phyloP scores from a whole-genome alignment of 176 grass and related monocot species.

The Alopecurus myosuroides region DNA sequence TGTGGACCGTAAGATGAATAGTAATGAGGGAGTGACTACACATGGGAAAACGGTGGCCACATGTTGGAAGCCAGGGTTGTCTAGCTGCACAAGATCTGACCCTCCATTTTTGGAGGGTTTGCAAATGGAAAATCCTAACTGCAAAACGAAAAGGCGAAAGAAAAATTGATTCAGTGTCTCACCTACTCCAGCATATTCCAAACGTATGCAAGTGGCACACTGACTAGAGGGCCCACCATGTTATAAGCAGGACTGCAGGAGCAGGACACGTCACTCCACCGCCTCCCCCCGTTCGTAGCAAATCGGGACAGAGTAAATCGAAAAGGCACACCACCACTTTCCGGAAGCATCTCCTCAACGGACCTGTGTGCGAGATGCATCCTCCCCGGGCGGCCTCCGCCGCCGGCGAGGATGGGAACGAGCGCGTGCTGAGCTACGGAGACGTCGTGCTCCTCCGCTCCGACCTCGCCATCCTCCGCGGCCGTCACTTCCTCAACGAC shows the following conservation, averaged over 20 bases:
- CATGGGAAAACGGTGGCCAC: background rate
- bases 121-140: background rate
- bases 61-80: background rate
- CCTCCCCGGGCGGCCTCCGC: background rate
- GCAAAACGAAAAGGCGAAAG: background rate
- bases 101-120: background rate
- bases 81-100: background rate
- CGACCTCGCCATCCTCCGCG: slow-evolving; percentile 58
- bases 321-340: background rate
- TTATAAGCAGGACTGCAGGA: background rate
- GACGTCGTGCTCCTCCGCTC: slow-evolving; percentile 59
- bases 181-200: background rate
- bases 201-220: background rate
- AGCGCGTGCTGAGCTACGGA: slow-evolving; percentile 46
- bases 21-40: too few relatives aligned
- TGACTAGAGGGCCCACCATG: background rate
- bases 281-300: background rate
- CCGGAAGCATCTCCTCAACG: background rate
- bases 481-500: slow-evolving; percentile 66
- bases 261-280: background rate
- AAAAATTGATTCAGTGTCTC: background rate
- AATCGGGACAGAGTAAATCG: background rate
- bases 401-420: slow-evolving; percentile 7
- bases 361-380: background rate
- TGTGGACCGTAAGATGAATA: too few relatives aligned